Percentiles rank a stretch among this genome's conserved stretches.
phyloP scores from a whole-genome alignment of 306 rosid species.

The Quercus cerris region DNA sequence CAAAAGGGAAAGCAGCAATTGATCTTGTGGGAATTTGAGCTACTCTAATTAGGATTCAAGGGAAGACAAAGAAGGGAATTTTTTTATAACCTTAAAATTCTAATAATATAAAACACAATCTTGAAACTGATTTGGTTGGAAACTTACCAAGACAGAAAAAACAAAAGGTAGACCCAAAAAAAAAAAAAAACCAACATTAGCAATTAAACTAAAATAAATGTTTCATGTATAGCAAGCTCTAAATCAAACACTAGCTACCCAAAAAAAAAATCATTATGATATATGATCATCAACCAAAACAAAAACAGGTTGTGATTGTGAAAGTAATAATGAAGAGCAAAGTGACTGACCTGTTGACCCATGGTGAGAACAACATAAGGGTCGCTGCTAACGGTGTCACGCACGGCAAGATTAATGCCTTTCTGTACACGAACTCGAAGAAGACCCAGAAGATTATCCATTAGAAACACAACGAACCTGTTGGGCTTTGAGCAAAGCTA shows the following conservation, averaged over 20 bases:
- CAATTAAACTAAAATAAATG: too few species aligned
- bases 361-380: slow-evolving; percentile 58
- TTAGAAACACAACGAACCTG: slow-evolving; percentile 11
- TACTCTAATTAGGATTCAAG: too few species aligned
- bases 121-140: not conserved
- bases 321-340: not conserved
- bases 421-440: slow-evolving; percentile 56
- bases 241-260: not conserved
- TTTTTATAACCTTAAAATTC: too few species aligned
- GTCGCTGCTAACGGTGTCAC: slow-evolving; percentile 69
- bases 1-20: too few species aligned
- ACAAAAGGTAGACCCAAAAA: not conserved
- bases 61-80: too few species aligned
- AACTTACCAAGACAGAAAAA: not conserved
- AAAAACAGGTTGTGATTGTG: not conserved
- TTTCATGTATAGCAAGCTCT: too few species aligned
- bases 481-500: not conserved
- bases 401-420: slow-evolving; percentile 71
- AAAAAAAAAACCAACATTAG: too few species aligned
- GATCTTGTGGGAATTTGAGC: too few species aligned
- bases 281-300: not conserved
- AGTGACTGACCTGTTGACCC: slow-evolving; percentile 47
- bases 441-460: slow-evolving; percentile 58
- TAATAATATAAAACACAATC: too few species aligned
- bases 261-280: not conserved